Percentiles rank a stretch among this genome's conserved stretches.
phyloP scores from a whole-genome alignment of 2,329 filamentous ascomycete genomes.

The Harringtonia aguacate region DNA sequence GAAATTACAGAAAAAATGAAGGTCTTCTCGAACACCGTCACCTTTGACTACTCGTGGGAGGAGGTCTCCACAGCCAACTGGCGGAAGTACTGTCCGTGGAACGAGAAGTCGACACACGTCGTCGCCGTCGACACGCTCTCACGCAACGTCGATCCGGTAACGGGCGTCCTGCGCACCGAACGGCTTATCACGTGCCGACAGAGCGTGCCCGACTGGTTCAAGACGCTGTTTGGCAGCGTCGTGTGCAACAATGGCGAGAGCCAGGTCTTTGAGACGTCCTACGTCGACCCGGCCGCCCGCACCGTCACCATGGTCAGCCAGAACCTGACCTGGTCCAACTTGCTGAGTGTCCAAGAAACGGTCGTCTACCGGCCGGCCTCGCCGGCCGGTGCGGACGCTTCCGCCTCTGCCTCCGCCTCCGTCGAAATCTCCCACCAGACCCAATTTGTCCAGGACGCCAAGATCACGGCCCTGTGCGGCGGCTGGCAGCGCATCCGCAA shows the following conservation, averaged over 20 bases:
- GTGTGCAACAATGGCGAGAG: slow-evolving; percentile 52
- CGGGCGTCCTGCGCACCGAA: slow-evolving; percentile 51
- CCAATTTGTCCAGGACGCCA: slow-evolving; percentile 77
- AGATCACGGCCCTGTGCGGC: slow-evolving; percentile 88
- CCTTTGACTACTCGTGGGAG: slow-evolving; percentile 97
- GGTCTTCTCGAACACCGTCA: slow-evolving; percentile 83
- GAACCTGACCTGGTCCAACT: slow-evolving; percentile 87
- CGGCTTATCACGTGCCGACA: slow-evolving; percentile 53
- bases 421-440: slow-evolving; percentile 55
- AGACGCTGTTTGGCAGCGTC: slow-evolving; percentile 61
- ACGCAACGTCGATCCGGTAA: slow-evolving; percentile 46
- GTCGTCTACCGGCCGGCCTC: slow-evolving; percentile 65
- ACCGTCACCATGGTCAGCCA: slow-evolving; percentile 95
- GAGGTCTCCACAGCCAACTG: slow-evolving; percentile 97
- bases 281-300: slow-evolving; percentile 73
- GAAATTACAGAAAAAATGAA: slow-evolving; percentile 74
- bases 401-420: too few relatives aligned
- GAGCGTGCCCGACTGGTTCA: slow-evolving; percentile 67
- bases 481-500: slow-evolving; percentile 97
- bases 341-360: slow-evolving; percentile 87
- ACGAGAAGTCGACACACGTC: slow-evolving; percentile 95
- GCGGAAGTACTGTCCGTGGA: slow-evolving; percentile 98
- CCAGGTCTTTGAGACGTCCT: slow-evolving; percentile 90
- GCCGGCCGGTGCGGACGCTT: slow-evolving; percentile 1
- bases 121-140: slow-evolving; percentile 88